Evolutionary conservation across 768 basidiomycete genomes (phyloP), one percentile per base, ranked within the genome.

Genomic region (Dacryopinax spathularia): DNA sequence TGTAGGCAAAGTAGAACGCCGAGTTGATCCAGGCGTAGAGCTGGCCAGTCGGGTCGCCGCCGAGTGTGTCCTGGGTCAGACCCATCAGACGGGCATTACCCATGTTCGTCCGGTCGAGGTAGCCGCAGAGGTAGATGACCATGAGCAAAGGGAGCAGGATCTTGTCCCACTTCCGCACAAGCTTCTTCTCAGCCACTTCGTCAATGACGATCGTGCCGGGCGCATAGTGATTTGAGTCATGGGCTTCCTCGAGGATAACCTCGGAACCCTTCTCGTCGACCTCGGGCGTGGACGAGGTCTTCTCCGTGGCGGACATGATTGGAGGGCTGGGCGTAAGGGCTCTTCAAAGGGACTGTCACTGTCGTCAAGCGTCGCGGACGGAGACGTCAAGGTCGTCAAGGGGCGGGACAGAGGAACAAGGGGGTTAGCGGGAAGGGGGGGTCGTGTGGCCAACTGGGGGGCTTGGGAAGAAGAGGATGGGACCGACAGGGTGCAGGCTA

Each of bases 21-120:
- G 87, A 85, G 64, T 84, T 86, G 43, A 88, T 73, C 88, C 87
- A 89, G 70, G 87, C 87, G 69, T 87, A 89, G n/a, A 83, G 75
- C 25, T 77, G 66, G 0, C 88, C 87, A 0, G 82, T 84, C 9
- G 80, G 80, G 68, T 89, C 88, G 6, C 87, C 87, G 13, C 78
- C 79, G 13, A 90, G 81, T 70, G n/a, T 74, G 65, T 89, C 86
- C 36, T 81, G 70, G 2, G 84, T 80, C 13, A 91, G 73, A 12
- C 86, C 84, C 73, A 86, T 86, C 36, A 89, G 75, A 60, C 88
- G 80, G 56, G 89, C 89, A 70, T 91, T 90, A 60, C 67, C 89
- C 39, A 89, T 70, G 70, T 89, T 89, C 0, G 85, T 84, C 62
- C 89, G 81, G 72, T 91, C 89, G 60, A 91, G 77, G 70, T 84